These are phyloP conservation scores for Domatiomyces globalis DNA, from an alignment of 2,329 filamentous ascomycete genomes.

Conservation along the genomic window DNA sequence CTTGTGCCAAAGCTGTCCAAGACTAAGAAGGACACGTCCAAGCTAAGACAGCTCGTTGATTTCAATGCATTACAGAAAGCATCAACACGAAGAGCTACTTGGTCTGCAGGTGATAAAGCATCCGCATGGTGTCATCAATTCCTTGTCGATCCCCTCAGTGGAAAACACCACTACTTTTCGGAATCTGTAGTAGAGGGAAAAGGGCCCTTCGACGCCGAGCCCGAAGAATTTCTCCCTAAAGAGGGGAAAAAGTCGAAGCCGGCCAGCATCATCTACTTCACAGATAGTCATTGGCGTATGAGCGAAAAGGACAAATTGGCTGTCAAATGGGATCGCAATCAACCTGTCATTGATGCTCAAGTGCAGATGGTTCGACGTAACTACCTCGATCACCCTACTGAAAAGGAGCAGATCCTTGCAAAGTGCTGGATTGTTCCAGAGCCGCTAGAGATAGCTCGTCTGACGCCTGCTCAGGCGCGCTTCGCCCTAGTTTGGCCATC, in stretches of 20 bases:
- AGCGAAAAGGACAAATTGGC: slow-evolving; percentile 6
- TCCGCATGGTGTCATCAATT: slow-evolving; percentile 36
- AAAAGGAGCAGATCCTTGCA: slow-evolving; percentile 33
- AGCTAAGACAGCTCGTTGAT: slow-evolving; percentile 9
- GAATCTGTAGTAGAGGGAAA: slow-evolving; percentile 35
- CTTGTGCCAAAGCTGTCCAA: slow-evolving; percentile 43
- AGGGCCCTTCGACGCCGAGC: slow-evolving; percentile 51
- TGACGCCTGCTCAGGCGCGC: slow-evolving; percentile 54
- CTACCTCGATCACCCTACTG: slow-evolving; percentile 54
- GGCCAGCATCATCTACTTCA: slow-evolving; percentile 68
- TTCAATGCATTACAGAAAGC: slow-evolving; percentile 23
- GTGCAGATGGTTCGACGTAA: slow-evolving; percentile 67
- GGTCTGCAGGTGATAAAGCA: slow-evolving; percentile 29
- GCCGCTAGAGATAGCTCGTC: slow-evolving; percentile 61
- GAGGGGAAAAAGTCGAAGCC: slow-evolving; percentile 28
- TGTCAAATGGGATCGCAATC: slow-evolving; percentile 44
- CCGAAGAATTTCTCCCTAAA: slow-evolving; percentile 36
- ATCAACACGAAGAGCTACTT: slow-evolving; percentile 26
- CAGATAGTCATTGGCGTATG: slow-evolving; percentile 45
- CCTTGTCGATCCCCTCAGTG: slow-evolving; percentile 43
- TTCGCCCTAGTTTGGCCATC: slow-evolving; percentile 68
- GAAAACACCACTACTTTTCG: slow-evolving; percentile 45
- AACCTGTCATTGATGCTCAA: slow-evolving; percentile 69
- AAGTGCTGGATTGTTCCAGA: slow-evolving; percentile 61
- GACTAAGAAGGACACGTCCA: not conserved